Evolutionary conservation across 441 rosid genomes (phyloP).

Genomic region (Pelargonium cotyledonis): DNA sequence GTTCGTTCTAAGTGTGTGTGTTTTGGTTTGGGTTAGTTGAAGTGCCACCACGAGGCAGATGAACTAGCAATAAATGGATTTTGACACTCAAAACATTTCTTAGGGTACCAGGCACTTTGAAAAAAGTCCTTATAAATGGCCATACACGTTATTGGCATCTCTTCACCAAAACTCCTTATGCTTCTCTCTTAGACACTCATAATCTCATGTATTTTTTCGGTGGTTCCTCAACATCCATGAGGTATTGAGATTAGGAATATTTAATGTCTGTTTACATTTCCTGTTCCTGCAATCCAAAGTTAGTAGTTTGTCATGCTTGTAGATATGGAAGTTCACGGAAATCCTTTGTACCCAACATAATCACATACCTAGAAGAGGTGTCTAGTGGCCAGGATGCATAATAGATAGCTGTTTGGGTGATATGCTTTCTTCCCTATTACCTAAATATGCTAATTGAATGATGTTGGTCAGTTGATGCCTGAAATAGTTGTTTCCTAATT

Average conservation of each 20-base stretch:
- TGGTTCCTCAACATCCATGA: not conserved
- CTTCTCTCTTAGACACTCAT: slow-evolving; percentile 2
- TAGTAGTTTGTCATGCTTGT: slow-evolving; percentile 3
- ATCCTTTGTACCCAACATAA: not conserved
- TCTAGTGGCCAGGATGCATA: not conserved
- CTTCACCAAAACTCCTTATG: not conserved
- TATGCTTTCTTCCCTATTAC: not conserved
- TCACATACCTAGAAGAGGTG: not conserved
- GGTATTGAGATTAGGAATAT: not conserved
- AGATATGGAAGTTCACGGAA: not conserved
- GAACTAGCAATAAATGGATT: not conserved
- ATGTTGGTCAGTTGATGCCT: slow-evolving; percentile 5
- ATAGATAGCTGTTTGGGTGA: not conserved
- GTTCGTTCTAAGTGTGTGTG: not conserved
- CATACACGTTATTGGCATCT: not conserved
- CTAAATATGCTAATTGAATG: slow-evolving; percentile 1
- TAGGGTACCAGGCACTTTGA: not conserved
- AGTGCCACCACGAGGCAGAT: not conserved
- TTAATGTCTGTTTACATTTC: not conserved
- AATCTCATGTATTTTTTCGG: not conserved
- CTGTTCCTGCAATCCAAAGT: not conserved
- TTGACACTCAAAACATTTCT: not conserved
- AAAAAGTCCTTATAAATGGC: not conserved
- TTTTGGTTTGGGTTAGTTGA: not conserved
- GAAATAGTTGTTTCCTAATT: slow-evolving; percentile 19